A percentile compares a stretch with the other conserved stretches of the same genome.
phyloP scores from a whole-genome alignment of 208 protist genomes.

The Trypanosoma congolense region DNA sequence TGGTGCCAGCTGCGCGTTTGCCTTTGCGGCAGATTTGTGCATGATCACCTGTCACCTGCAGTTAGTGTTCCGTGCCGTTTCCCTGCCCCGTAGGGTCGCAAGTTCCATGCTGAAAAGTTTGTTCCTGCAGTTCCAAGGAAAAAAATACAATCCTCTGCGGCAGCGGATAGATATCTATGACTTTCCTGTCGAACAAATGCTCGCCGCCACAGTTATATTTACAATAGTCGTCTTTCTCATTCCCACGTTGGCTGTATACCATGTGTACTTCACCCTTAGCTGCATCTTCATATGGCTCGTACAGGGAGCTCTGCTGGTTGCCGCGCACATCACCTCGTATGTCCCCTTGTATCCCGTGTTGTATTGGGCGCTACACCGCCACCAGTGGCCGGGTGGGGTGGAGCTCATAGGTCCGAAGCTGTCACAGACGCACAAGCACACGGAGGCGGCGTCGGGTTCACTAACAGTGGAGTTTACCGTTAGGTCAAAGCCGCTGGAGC shows the following conservation, averaged over 20 bases:
- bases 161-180: slow-evolving; percentile 83
- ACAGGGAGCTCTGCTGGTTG: slow-evolving; percentile 46
- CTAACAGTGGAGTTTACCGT: slow-evolving; percentile 67
- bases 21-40: slow-evolving; percentile 75
- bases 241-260: slow-evolving; percentile 90
- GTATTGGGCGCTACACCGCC: slow-evolving; percentile 37
- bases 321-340: slow-evolving; percentile 58
- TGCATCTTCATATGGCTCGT: slow-evolving; percentile 44
- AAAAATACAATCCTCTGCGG: slow-evolving; percentile 92
- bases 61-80: slow-evolving; percentile 66
- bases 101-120: slow-evolving; percentile 50
- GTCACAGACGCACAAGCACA: slow-evolving; percentile 2
- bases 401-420: slow-evolving; percentile 18
- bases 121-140: slow-evolving; percentile 84
- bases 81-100: slow-evolving; percentile 64
- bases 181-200: slow-evolving; percentile 88
- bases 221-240: slow-evolving; percentile 86
- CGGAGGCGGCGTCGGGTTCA: slow-evolving; percentile 22
- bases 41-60: slow-evolving; percentile 75
- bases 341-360: slow-evolving; percentile 54
- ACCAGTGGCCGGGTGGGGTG: slow-evolving; percentile 15
- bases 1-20: slow-evolving; percentile 67
- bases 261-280: slow-evolving; percentile 86
- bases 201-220: slow-evolving; percentile 89
- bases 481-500: slow-evolving; percentile 34